Percentiles rank a stretch among this genome's conserved stretches.
These are phyloP conservation scores for Tylopilus plumbeoviolaceoides DNA, from an alignment of 768 basidiomycete genomes.

Conservation along the genomic window DNA sequence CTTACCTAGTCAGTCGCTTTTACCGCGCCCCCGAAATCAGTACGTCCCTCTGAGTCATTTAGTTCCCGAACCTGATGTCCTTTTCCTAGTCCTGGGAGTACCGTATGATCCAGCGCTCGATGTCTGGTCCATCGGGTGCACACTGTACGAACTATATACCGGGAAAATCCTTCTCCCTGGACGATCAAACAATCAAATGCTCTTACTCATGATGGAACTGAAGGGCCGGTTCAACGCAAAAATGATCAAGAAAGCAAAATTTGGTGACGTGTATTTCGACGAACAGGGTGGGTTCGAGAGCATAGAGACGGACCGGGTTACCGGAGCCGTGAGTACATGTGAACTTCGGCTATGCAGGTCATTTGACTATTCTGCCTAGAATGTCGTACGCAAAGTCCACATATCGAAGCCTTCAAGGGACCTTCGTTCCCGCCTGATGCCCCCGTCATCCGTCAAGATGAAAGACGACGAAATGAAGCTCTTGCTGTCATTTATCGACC, in stretches of 20 bases:
- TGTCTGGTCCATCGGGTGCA: slow-evolving; percentile 97
- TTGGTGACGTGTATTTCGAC: slow-evolving; percentile 91
- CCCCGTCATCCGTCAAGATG: slow-evolving; percentile 69
- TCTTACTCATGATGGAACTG: slow-evolving; percentile 96
- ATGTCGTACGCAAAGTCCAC: slow-evolving; percentile 75
- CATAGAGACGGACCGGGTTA: slow-evolving; percentile 79
- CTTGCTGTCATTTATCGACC: slow-evolving; percentile 75
- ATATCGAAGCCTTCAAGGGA: slow-evolving; percentile 81
- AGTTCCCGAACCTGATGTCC: slow-evolving; percentile 13
- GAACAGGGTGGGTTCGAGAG: slow-evolving; percentile 85
- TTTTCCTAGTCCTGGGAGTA: slow-evolving; percentile 75
- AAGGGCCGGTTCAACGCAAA: slow-evolving; percentile 91
- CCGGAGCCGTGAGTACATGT: slow-evolving; percentile 64
- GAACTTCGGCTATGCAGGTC: slow-evolving; percentile 5
- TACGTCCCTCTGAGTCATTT: slow-evolving; percentile 37
- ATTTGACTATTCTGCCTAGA: slow-evolving; percentile 45
- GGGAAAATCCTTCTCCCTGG: slow-evolving; percentile 98
- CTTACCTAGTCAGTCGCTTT: slow-evolving; percentile 95
- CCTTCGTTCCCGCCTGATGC: slow-evolving; percentile 77
- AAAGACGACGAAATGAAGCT: slow-evolving; percentile 88
- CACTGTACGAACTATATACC: slow-evolving; percentile 92
- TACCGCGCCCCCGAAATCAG: slow-evolving; percentile 99
- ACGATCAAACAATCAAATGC: slow-evolving; percentile 96
- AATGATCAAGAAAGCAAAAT: slow-evolving; percentile 92
- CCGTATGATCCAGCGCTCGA: slow-evolving; percentile 94